Evolutionary conservation across 129 eudicot genomes (phyloP), one percentile per base, ranked within the genome.

Genomic region (Centaurea solstitialis): DNA sequence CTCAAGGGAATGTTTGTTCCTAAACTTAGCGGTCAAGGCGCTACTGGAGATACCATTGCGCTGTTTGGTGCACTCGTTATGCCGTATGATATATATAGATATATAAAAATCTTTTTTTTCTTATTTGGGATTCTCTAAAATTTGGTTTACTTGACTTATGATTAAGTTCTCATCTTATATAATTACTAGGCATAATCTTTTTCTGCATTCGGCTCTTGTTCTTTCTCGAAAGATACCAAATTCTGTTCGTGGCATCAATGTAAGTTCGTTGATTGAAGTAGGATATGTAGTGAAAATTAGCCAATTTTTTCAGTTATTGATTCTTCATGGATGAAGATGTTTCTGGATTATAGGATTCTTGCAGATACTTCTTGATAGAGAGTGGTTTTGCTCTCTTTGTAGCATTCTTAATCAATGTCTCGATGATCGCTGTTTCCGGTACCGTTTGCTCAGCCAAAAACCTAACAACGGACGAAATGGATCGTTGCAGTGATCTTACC

Each of bases 191-290:
- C 92, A 88, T 73, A 88, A 88, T 78, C 86, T 88, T 4, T 88
- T 88, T 81, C 92, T 88, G 64, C 92, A 88, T 76, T 88, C 89
- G n/a, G 89, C 92, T 77, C 87, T 86, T 23, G 92, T 88, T 73
- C 85, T 80, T 67, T 86, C 88, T 3, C 45, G 91, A n/a, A 85
- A 88, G 73, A 74, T 88, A 33, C 91, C 91, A 7, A 82, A 61
- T 37, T 79, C 89, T 28, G 86, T 80, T 30, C 71, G 76, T 30
- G 89, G 89, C 82, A 75, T 88, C 68, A 86, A 83, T 45, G 89
- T 88, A 80, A 68, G 83, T 39, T 72, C 47, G 35, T 88, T 50
- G 82, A 83, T 40, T 1, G 4, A 4, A 33, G 4, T 33, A 33
- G 37, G 37, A 33, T 33, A 33, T n/a, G 37, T 33, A n/a, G n/a